These are phyloP conservation scores for Komagataella pseudopastoris DNA, from an alignment of 805 yeast species.

Conservation along the genomic window DNA sequence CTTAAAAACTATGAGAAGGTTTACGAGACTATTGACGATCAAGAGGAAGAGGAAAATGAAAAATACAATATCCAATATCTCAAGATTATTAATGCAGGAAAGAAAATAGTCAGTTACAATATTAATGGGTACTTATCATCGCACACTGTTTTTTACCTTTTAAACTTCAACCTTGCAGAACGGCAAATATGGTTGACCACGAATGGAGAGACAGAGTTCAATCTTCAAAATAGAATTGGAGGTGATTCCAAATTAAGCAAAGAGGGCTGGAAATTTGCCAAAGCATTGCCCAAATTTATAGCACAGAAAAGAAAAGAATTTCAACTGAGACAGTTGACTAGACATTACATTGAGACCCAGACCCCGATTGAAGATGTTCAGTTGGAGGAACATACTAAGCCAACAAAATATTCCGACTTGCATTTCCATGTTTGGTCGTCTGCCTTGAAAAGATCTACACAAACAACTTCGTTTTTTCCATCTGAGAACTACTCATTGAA, in stretches of 20 bases:
- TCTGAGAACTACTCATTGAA: slow-evolving; percentile 15
- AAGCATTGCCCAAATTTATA: slow-evolving; percentile 20
- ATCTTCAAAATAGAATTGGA: slow-evolving; percentile 14
- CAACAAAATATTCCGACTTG: slow-evolving; percentile 10
- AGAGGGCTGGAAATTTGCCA: slow-evolving; percentile 17
- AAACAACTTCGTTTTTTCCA: slow-evolving; percentile 19
- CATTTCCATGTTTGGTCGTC: slow-evolving; percentile 21
- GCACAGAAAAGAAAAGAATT: slow-evolving; percentile 19
- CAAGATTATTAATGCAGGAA: slow-evolving; percentile 51
- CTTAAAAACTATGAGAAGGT: slow-evolving; percentile 76
- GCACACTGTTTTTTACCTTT: slow-evolving; percentile 39
- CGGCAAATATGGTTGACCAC: slow-evolving; percentile 22
- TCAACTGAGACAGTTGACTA: slow-evolving; percentile 17
- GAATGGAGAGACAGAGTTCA: slow-evolving; percentile 19
- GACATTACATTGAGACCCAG: slow-evolving; percentile 14
- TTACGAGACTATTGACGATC: slow-evolving; percentile 79
- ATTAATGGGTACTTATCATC: slow-evolving; percentile 44
- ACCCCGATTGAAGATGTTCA: slow-evolving; percentile 10
- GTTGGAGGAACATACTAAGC: slow-evolving; percentile 6
- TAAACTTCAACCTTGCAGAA: slow-evolving; percentile 24
- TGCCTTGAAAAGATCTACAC: slow-evolving; percentile 15
- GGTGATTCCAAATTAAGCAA: slow-evolving; percentile 18
- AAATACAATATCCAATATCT: slow-evolving; percentile 40
- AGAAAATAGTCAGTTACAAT: slow-evolving; percentile 40
- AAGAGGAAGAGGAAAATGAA: slow-evolving; percentile 25